Evolutionary conservation across 2,329 filamentous ascomycete species (phyloP).

Genomic region (Zymoseptoria brevis): DNA sequence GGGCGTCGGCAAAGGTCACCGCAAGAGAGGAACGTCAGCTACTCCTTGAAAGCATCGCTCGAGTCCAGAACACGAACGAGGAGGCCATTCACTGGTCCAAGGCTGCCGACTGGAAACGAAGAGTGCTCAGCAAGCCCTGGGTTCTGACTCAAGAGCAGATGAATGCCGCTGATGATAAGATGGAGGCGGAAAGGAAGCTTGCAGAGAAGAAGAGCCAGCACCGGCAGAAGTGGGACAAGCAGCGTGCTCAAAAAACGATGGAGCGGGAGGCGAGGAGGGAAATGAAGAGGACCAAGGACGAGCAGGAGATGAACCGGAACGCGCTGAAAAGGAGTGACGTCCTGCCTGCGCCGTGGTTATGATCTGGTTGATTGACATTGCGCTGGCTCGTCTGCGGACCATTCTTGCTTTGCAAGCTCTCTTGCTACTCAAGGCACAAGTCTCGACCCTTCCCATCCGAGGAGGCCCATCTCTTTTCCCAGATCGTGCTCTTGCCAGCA

Average conservation of each 20-base stretch:
- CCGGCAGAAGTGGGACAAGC: constrained; percentile 30
- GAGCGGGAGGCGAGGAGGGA: constrained; percentile 29
- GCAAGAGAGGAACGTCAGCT: constrained; percentile 46
- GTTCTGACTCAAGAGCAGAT: constrained; percentile 38
- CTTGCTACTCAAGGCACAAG: too few species aligned
- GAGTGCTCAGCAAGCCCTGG: constrained; percentile 49
- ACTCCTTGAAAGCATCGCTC: constrained; percentile 44
- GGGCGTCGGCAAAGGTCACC: constrained; percentile 50
- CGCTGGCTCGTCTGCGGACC: too few species aligned
- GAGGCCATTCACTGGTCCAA: constrained; percentile 49
- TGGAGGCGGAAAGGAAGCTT: constrained; percentile 27
- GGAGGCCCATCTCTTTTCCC: too few species aligned
- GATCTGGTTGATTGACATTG: background rate
- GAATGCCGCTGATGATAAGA: constrained; percentile 34
- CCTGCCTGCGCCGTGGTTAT: constrained; percentile 16
- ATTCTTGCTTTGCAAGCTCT: too few species aligned
- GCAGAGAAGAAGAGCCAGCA: constrained; percentile 28
- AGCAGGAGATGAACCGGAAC: constrained; percentile 36
- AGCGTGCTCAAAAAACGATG: constrained; percentile 27
- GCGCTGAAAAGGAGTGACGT: constrained; percentile 28
- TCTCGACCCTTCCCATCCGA: too few species aligned
- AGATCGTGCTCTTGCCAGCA: too few species aligned
- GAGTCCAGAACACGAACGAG: constrained; percentile 45
- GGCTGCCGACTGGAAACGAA: constrained; percentile 41
- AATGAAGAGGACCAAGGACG: constrained; percentile 33